Evolutionary conservation across 179 eudicot species (phyloP).

Genomic region (Silene noctiflora): DNA sequence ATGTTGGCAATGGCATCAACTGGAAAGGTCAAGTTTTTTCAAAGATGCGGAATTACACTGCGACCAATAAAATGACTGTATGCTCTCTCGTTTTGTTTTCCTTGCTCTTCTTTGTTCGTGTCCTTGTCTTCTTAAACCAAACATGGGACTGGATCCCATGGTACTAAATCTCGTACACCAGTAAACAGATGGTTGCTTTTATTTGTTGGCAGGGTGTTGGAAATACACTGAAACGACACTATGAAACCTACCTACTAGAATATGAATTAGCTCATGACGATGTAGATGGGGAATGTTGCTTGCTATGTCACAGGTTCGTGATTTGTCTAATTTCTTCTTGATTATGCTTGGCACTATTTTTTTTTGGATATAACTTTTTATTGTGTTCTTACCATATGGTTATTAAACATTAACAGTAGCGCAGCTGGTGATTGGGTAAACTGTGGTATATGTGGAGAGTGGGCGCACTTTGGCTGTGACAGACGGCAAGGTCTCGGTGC

Average conservation of each 20-base stretch:
- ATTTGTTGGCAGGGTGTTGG: conserved; percentile 75
- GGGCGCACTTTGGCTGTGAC: conserved; percentile 99
- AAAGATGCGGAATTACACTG: conserved; percentile 93
- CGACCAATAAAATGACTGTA: conserved; percentile 97
- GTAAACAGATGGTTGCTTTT: conserved; percentile 9
- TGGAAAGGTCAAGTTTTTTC: conserved; percentile 99
- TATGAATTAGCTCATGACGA: conserved; percentile 98
- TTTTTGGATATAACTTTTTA: not conserved
- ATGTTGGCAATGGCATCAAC: conserved; percentile 97
- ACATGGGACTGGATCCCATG: not conserved
- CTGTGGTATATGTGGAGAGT: conserved; percentile 94
- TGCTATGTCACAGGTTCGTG: conserved; percentile 81
- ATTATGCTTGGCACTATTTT: not conserved
- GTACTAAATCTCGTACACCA: not conserved
- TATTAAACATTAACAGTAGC: conserved; percentile 53
- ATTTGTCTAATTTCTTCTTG: not conserved
- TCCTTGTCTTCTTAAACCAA: not conserved
- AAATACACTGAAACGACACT: conserved; percentile 91
- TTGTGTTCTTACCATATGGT: conserved; percentile 1
- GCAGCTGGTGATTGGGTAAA: conserved; percentile 99
- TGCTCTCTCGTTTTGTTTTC: conserved; percentile 23
- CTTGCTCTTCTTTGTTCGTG: not conserved
- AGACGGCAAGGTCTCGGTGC: conserved; percentile 97
- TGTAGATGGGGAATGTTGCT: conserved; percentile 97
- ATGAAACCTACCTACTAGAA: conserved; percentile 89